phyloP scores from a whole-genome alignment of 345 rosid genomes.

The Passiflora organensis region DNA sequence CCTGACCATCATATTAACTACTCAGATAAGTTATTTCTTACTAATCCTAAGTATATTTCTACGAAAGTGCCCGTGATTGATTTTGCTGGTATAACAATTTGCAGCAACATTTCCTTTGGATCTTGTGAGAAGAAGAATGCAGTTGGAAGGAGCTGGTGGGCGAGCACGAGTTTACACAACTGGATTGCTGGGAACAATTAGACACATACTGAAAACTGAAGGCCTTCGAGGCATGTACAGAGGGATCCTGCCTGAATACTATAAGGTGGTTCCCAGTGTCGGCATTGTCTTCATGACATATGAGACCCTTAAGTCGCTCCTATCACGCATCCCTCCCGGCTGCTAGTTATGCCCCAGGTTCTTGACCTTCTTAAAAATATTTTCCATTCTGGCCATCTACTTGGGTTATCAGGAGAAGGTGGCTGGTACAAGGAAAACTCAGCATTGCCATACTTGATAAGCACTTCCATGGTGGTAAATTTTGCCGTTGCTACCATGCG shows the following conservation, averaged over 20 bases:
- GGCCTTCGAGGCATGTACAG: slow-evolving; percentile 75
- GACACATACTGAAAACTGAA: slow-evolving; percentile 56
- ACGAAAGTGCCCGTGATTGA: too few relatives aligned
- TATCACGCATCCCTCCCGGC: slow-evolving; percentile 1
- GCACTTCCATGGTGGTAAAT: slow-evolving; percentile 33
- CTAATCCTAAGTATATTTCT: too few relatives aligned
- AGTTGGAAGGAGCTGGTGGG: slow-evolving; percentile 86
- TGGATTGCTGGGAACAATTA: slow-evolving; percentile 63
- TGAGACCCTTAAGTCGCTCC: slow-evolving; percentile 65
- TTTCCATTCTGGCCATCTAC: neutral
- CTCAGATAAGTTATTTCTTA: too few relatives aligned
- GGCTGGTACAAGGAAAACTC: slow-evolving; percentile 2
- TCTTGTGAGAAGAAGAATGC: slow-evolving; percentile 92
- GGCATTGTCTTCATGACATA: slow-evolving; percentile 97
- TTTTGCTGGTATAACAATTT: slow-evolving; percentile 4
- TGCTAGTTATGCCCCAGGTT: neutral
- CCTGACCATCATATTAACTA: too few relatives aligned
- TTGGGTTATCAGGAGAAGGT: neutral
- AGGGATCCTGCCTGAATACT: slow-evolving; percentile 89
- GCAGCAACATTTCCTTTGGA: slow-evolving; percentile 90
- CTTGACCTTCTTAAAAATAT: neutral
- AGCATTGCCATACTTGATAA: neutral
- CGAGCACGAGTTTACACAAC: slow-evolving; percentile 62
- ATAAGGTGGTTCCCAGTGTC: slow-evolving; percentile 89
- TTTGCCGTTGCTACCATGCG: slow-evolving; percentile 40